Evolutionary conservation across 2,329 filamentous ascomycete genomes (phyloP).

Genomic region (Xylariaceae sp.): DNA sequence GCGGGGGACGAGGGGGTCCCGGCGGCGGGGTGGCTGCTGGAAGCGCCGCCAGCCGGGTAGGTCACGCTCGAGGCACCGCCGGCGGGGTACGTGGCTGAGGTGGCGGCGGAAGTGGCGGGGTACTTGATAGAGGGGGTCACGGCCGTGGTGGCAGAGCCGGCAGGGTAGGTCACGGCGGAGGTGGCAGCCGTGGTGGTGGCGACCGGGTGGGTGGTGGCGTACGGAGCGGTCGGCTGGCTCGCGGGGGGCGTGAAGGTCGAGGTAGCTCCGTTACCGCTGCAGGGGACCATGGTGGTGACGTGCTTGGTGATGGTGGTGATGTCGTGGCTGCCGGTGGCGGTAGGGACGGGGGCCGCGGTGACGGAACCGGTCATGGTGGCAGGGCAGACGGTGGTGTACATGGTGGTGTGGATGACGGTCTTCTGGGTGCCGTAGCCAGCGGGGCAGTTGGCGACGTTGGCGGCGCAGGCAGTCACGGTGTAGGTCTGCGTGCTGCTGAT

Average conservation of each 20-base stretch:
- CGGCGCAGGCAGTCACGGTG: slow-evolving; percentile 33
- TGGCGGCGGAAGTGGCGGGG: background rate
- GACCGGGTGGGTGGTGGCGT: slow-evolving; percentile 10
- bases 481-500: slow-evolving; percentile 19
- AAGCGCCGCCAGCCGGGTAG: slow-evolving; percentile 4
- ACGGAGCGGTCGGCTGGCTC: slow-evolving; percentile 7
- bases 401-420: slow-evolving; percentile 28
- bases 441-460: slow-evolving; percentile 35
- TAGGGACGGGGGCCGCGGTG: slow-evolving; percentile 16
- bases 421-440: slow-evolving; percentile 30
- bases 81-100: background rate
- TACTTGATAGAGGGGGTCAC: background rate
- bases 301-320: slow-evolving; percentile 19
- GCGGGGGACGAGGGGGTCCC: slow-evolving; percentile 1
- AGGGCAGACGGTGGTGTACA: slow-evolving; percentile 29
- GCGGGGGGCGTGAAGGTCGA: slow-evolving; percentile 24
- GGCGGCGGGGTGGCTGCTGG: slow-evolving; percentile 2
- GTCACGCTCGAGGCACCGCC: background rate
- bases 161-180: slow-evolving; percentile 5
- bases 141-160: slow-evolving; percentile 1
- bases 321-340: slow-evolving; percentile 5
- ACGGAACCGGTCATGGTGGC: slow-evolving; percentile 17
- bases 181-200: slow-evolving; percentile 3
- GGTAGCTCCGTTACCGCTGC: slow-evolving; percentile 15
- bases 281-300: slow-evolving; percentile 21